Base-by-base conservation (phyloP, 2,329 filamentous ascomycete genomes). In the Biscogniauxia sp. region DNA sequence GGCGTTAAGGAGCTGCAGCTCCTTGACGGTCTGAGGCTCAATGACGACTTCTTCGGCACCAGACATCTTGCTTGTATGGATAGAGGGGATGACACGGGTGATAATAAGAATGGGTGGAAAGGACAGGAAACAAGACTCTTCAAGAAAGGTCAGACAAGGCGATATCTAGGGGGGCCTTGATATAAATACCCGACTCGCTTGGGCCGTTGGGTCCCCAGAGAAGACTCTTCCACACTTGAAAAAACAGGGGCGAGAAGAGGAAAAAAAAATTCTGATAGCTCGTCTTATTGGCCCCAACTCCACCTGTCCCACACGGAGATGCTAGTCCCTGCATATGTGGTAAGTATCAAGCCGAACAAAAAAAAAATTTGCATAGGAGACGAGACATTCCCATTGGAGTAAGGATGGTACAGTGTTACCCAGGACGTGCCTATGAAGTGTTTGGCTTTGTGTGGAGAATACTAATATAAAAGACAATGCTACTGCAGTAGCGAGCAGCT, bases 1-100 rank as follows among this genome's bases (percentile, higher is more conserved):
- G 15, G 69, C 66, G 61, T 73, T 70, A 54, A 72, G 66, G 63
- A 71, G 70, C 64, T 73, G 68, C 56, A 73, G 69, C 68, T 73
- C 70, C 69, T 70, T 70, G 71, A 73, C 68, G 65, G 69, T 68
- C 63, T 68, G 62, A 17, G 71, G 70, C 63, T 68, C 67, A 61
- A 73, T 71, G 64, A 67, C 59, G 41, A 70, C 64, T 20, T 72
- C 70, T 28, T 72, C 66, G 51, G 62, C 45, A 41, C 62, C 57
- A 66, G 68, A 68, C 67, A 70, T 69, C 55, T 28, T 68, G 62
- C 54, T 28, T 68, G 62, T 84, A 32, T 5, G n/a, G 11, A 45
- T 45, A 45, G 13, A n/a, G 13, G 6, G 37, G 4, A 45, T 2
- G 11, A 6, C 37, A 45, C 37, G 17, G 37, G 17, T n/a, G 37